Evolutionary conservation across 352 stramenopile genomes (phyloP).

Genomic region (Elongisporangium anandrum): DNA sequence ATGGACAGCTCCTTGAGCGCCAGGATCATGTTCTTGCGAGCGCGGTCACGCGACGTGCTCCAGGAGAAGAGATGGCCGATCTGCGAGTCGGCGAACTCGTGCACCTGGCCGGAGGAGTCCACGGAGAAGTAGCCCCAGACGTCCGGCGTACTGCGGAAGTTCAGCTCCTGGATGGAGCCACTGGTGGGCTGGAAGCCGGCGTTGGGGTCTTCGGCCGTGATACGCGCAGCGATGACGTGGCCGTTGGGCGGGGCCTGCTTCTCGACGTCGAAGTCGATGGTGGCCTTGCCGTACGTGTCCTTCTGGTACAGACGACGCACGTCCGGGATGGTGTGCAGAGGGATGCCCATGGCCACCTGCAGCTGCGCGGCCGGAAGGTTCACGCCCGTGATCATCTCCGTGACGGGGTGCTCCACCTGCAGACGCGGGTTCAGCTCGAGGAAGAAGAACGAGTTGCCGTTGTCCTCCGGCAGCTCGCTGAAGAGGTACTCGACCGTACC

Average conservation of each 20-base stretch:
- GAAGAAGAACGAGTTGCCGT: constrained; percentile 98
- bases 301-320: constrained; percentile 97
- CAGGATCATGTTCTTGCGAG: constrained; percentile 97
- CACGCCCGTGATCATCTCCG: constrained; percentile 98
- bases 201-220: constrained; percentile 99
- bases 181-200: constrained; percentile 98
- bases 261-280: constrained; percentile 96
- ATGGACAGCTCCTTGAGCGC: constrained; percentile 99
- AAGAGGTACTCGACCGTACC: constrained; percentile 99
- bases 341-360: constrained; percentile 99
- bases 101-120: constrained; percentile 97
- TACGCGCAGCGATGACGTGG: constrained; percentile 98
- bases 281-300: constrained; percentile 86
- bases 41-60: constrained; percentile 94
- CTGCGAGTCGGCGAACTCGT: constrained; percentile 99
- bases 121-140: constrained; percentile 99
- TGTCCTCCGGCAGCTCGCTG: constrained; percentile 89
- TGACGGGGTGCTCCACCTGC: constrained; percentile 99
- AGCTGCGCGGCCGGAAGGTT: constrained; percentile 97
- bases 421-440: constrained; percentile 99
- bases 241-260: constrained; percentile 78
- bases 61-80: constrained; percentile 99
- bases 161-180: constrained; percentile 98
- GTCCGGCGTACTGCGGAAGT: constrained; percentile 98
- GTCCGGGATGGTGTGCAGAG: constrained; percentile 97